phyloP scores from a whole-genome alignment of 495 filamentous ascomycete genomes.

The Pyrenula aspistea region DNA sequence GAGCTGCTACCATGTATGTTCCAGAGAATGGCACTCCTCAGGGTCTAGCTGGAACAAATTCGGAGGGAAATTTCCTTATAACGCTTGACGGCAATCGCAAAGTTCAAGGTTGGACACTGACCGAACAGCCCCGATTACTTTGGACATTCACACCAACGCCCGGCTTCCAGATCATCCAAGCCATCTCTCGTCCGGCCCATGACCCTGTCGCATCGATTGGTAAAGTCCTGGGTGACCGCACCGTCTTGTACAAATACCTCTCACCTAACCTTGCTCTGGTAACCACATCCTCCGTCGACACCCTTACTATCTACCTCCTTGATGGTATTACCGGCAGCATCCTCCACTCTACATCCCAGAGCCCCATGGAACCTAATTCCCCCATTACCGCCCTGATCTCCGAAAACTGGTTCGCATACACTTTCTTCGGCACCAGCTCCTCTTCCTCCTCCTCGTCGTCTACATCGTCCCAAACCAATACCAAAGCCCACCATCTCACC shows the following conservation, averaged over 20 bases:
- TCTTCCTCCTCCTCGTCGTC: constrained; percentile 40
- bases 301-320: constrained; percentile 66
- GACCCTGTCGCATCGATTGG: constrained; percentile 93
- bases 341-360: constrained; percentile 56
- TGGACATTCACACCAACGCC: constrained; percentile 68
- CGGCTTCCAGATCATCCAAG: constrained; percentile 52
- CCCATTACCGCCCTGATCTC: constrained; percentile 66
- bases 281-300: constrained; percentile 49
- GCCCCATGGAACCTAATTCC: constrained; percentile 61
- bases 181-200: constrained; percentile 56
- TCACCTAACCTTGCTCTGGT: constrained; percentile 78
- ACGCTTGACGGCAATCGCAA: constrained; percentile 46
- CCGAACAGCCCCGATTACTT: constrained; percentile 33
- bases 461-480: no score
- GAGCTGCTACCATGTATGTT: constrained; percentile 16
- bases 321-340: constrained; percentile 77
- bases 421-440: constrained; percentile 56
- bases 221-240: constrained; percentile 78
- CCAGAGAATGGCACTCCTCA: constrained; percentile 23
- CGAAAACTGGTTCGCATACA: constrained; percentile 94
- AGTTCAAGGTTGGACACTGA: constrained; percentile 46
- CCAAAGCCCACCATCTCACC: constrained; percentile 74
- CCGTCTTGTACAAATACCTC: constrained; percentile 93
- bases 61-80: constrained; percentile 32
- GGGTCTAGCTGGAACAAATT: constrained; percentile 10